Percentiles rank a stretch among this genome's conserved stretches.
These are phyloP conservation scores for Penicillium manginii DNA, from an alignment of 495 filamentous ascomycete genomes.

Conservation along the genomic window DNA sequence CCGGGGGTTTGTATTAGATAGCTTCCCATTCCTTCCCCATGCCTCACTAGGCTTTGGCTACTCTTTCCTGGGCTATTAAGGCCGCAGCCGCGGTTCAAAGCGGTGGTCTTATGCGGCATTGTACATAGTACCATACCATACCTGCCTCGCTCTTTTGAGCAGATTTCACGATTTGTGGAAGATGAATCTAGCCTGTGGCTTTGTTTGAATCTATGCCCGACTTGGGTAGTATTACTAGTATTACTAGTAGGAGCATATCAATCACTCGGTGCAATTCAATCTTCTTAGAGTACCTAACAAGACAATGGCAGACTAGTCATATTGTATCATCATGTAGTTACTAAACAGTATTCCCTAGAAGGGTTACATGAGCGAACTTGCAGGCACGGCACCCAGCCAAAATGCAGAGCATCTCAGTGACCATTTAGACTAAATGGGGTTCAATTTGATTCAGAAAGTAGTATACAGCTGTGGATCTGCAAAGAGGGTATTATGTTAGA, in stretches of 20 bases:
- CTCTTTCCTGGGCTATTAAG: background rate
- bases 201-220: too few relatives aligned
- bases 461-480: background rate
- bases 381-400: background rate
- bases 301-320: too few relatives aligned
- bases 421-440: background rate
- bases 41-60: conserved; percentile 1
- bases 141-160: background rate
- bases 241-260: too few relatives aligned
- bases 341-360: background rate
- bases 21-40: conserved; percentile 4
- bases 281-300: too few relatives aligned
- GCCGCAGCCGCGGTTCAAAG: too few relatives aligned
- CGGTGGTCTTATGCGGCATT: background rate
- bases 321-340: background rate
- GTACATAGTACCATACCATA: background rate
- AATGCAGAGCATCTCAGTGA: background rate
- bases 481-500: background rate
- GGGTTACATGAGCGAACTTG: background rate
- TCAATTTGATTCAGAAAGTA: background rate
- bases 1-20: conserved; percentile 20
- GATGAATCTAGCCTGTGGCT: background rate
- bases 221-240: too few relatives aligned
- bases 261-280: too few relatives aligned
- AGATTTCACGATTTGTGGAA: background rate